Conservation (phyloP, 1,284 basidiomycete genomes). For the Sporisorium scitamineum region DNA sequence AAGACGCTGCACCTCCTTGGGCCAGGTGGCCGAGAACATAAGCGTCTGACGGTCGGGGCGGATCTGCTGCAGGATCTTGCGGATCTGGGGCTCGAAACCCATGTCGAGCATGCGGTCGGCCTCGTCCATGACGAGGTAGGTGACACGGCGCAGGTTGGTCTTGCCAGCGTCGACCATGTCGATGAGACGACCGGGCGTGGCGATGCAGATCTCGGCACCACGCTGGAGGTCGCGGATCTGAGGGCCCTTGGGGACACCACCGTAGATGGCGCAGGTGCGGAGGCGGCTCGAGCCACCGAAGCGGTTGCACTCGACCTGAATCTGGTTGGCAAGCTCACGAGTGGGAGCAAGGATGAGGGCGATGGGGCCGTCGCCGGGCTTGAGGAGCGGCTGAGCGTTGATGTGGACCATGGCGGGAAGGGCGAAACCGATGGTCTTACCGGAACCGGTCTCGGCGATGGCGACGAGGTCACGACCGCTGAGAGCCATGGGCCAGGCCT, state of each 20-base stretch:
- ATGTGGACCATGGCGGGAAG: conserved; percentile 99
- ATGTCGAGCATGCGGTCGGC: conserved; percentile 98
- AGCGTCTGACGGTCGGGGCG: conserved; percentile 87
- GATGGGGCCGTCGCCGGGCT: conserved; percentile 95
- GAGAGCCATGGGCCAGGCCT: conserved; percentile 97
- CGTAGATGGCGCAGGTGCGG: conserved; percentile 97
- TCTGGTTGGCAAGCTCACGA: conserved; percentile 97
- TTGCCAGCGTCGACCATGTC: conserved; percentile 96
- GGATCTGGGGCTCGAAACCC: conserved; percentile 99
- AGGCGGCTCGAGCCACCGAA: conserved; percentile 97
- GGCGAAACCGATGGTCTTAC: conserved; percentile 93
- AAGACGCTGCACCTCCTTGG: conserved; percentile 97
- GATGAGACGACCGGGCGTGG: conserved; percentile 77
- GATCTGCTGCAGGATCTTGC: conserved; percentile 97
- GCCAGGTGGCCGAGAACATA: conserved; percentile 97
- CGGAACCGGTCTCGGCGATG: conserved; percentile 76
- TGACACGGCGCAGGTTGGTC: conserved; percentile 93
- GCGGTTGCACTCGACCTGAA: conserved; percentile 97
- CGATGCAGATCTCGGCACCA: conserved; percentile 95
- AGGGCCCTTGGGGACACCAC: conserved; percentile 96
- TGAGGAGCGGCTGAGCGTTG: conserved; percentile 96
- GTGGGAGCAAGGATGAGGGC: conserved; percentile 96
- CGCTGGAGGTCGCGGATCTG: conserved; percentile 97
- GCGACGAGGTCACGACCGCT: conserved; percentile 94
- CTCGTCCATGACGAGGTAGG: conserved; percentile 99